Base-by-base conservation (phyloP, 208 protist species). In the Lotmaria passim region DNA sequence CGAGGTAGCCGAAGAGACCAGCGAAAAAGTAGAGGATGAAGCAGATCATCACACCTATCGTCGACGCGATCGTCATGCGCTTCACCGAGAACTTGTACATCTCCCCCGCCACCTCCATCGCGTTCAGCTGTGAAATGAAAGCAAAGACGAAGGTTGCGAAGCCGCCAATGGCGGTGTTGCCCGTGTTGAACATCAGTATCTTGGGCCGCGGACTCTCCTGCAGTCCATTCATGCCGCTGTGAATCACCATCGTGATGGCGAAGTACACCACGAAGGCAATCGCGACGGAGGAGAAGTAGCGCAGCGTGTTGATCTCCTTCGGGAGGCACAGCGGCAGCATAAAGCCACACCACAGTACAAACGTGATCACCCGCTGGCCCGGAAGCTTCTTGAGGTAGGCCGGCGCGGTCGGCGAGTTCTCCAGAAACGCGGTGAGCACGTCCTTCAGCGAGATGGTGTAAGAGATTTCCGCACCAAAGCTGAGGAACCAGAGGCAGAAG, bases 301-400 rank as follows among this genome's bases (percentile, higher is more conserved):
- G 85, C 33, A 96, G 80, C 19, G 89, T 90, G 74, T 93, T 93
- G 69, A 96, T 91, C 63, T 88, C 81, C 73, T 90, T 88, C 3
- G 84, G 87, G 36, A 94, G 75, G 50, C 73, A 93, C 43, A 95
- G 67, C 41, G 92, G 88, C 48, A 91, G 67, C 79, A 96, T 96
- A 19, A 57, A 55, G 39, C 81, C 51, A 6, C 92, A 51, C 87
- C 86, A 95, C 23, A 95, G 69, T 0, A 74, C 17, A 34, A 68
- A 64, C 11, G 80, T 82, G n/a, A 95, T 69, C 7, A 92, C 46
- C n/a, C 83, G 82, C 34, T 74, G 52, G 14, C 87, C 85, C 26
- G 33, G 38, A 60, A 74, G 44, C 39, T 7, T 66, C 48, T 50
- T 34, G 7, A 78, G 19, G 24, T 66, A 91, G 12, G 39, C 51